A percentile compares a stretch with the other conserved stretches of the same genome.
These are phyloP conservation scores for Syzygium syzygioides DNA, from an alignment of 441 rosid genomes.

Conservation along the genomic window DNA sequence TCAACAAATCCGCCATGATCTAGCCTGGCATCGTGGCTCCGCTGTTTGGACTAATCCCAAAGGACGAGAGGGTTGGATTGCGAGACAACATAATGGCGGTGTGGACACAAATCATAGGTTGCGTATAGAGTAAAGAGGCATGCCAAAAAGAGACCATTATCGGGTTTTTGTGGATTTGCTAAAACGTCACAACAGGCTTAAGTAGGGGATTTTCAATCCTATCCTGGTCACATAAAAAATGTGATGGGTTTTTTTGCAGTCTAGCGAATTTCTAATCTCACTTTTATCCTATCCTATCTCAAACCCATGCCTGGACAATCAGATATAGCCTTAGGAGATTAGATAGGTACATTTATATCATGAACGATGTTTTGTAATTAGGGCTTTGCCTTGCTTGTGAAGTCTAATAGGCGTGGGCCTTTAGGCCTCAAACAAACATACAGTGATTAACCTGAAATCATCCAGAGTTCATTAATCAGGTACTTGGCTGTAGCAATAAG, in stretches of 20 bases:
- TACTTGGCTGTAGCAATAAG: background rate
- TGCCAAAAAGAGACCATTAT: constrained; percentile 40
- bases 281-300: background rate
- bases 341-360: background rate
- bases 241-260: background rate
- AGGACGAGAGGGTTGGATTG: constrained; percentile 62
- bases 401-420: background rate
- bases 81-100: constrained; percentile 85
- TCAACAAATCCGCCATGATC: constrained; percentile 50
- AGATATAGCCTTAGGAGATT: background rate
- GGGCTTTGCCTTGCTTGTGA: background rate
- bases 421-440: background rate
- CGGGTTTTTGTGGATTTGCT: constrained; percentile 51
- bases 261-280: background rate
- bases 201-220: constrained; percentile 17
- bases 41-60: constrained; percentile 47
- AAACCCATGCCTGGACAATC: background rate
- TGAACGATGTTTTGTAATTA: background rate
- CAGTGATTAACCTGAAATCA: background rate
- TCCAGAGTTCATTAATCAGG: background rate
- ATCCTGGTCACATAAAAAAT: background rate
- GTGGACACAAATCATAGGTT: constrained; percentile 66
- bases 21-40: constrained; percentile 54
- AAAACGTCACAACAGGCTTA: constrained; percentile 58
- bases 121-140: constrained; percentile 60